A percentile compares a stretch with the other conserved stretches of the same genome.
phyloP scores from a whole-genome alignment of 2,329 filamentous ascomycete species.

The Colletotrichum spaethianum region DNA sequence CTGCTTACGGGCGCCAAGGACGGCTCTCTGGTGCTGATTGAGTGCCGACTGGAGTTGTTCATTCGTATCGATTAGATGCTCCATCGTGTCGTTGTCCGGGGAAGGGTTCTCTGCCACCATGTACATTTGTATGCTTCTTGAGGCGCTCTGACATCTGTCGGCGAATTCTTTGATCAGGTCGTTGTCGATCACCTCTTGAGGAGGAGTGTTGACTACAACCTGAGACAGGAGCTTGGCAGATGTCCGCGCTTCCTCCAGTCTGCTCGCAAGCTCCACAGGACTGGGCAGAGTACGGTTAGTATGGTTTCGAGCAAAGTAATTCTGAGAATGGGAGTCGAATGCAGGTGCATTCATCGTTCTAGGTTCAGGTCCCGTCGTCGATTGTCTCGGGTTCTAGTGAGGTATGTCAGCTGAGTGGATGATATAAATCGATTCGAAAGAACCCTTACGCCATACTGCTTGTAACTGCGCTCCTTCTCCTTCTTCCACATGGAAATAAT shows the following conservation, averaged over 20 bases:
- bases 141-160: slow-evolving; percentile 86
- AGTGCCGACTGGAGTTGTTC: slow-evolving; percentile 88
- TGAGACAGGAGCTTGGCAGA: slow-evolving; percentile 94
- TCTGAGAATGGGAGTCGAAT: slow-evolving; percentile 62
- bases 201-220: slow-evolving; percentile 87
- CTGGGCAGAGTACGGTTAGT: slow-evolving; percentile 70
- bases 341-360: slow-evolving; percentile 60
- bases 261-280: slow-evolving; percentile 82
- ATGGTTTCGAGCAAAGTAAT: slow-evolving; percentile 71
- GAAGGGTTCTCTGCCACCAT: slow-evolving; percentile 84
- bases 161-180: slow-evolving; percentile 95
- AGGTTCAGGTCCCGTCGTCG: slow-evolving; percentile 47
- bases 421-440: neutral
- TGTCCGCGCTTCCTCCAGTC: slow-evolving; percentile 91
- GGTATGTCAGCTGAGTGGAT: slow-evolving; percentile 35
- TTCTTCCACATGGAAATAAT: slow-evolving; percentile 90
- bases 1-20: slow-evolving; percentile 74
- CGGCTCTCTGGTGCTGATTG: slow-evolving; percentile 86
- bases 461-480: slow-evolving; percentile 79
- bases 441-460: slow-evolving; percentile 63
- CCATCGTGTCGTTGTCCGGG: slow-evolving; percentile 94
- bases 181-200: slow-evolving; percentile 81
- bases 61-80: slow-evolving; percentile 93
- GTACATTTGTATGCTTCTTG: slow-evolving; percentile 86
- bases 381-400: slow-evolving; percentile 43